Evolutionary conservation across 2,329 filamentous ascomycete species (phyloP).

Genomic region (Penicillium sp.): DNA sequence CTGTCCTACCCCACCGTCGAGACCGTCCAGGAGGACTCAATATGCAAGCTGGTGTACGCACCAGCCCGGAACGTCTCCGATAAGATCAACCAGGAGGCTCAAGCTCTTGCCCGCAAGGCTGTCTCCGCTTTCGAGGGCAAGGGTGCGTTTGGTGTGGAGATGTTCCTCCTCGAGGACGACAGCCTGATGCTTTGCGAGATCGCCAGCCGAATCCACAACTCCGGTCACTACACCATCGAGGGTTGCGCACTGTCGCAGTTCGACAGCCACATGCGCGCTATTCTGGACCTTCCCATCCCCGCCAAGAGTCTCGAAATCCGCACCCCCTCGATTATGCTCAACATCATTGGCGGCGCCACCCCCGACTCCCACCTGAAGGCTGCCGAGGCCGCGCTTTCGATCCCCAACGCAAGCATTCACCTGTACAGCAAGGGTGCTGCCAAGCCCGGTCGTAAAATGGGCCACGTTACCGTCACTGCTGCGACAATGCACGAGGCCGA

Average conservation of each 20-base stretch:
- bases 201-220: slow-evolving; percentile 80
- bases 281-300: slow-evolving; percentile 66
- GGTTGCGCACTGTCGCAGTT: slow-evolving; percentile 86
- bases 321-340: slow-evolving; percentile 52
- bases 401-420: slow-evolving; percentile 64
- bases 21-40: slow-evolving; percentile 89
- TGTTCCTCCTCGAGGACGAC: slow-evolving; percentile 78
- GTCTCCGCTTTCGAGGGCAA: slow-evolving; percentile 77
- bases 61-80: slow-evolving; percentile 69
- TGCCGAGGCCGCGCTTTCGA: slow-evolving; percentile 53
- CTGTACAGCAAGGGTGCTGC: slow-evolving; percentile 85
- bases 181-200: slow-evolving; percentile 78
- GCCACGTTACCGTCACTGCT: slow-evolving; percentile 80
- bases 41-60: slow-evolving; percentile 87
- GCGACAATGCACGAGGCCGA: slow-evolving; percentile 64
- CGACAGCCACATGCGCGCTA: slow-evolving; percentile 80
- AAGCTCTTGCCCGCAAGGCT: slow-evolving; percentile 72
- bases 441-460: slow-evolving; percentile 87
- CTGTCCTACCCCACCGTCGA: slow-evolving; percentile 86
- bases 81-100: slow-evolving; percentile 60
- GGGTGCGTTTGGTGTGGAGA: slow-evolving; percentile 92
- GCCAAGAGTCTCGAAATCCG: slow-evolving; percentile 43
- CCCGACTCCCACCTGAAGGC: slow-evolving; percentile 58
- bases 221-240: slow-evolving; percentile 93
- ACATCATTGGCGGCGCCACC: slow-evolving; percentile 56